These are phyloP conservation scores for Coemansia sp. DNA, from an alignment of 192 early-diverging fungal species.

Conservation along the genomic window DNA sequence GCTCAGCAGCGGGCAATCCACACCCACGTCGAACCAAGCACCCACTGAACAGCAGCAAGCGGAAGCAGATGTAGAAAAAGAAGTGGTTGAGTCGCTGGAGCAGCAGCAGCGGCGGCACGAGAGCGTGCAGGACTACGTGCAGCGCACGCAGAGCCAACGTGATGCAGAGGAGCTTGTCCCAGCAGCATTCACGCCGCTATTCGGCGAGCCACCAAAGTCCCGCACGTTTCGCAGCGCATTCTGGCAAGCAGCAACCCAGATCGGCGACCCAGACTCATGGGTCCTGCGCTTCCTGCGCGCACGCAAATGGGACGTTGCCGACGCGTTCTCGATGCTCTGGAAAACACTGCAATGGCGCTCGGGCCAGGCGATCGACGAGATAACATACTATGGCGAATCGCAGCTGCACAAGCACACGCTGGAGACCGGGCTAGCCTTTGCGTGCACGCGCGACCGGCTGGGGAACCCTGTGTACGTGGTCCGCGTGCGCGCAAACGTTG, in stretches of 20 bases:
- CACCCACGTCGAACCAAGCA: not conserved
- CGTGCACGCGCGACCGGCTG: slow-evolving; percentile 50
- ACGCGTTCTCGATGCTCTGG: slow-evolving; percentile 67
- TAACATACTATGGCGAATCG: slow-evolving; percentile 59
- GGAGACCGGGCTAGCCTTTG: slow-evolving; percentile 54
- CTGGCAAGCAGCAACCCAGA: slow-evolving; percentile 59
- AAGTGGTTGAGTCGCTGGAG: no score
- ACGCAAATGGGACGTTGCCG: slow-evolving; percentile 77
- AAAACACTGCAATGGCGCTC: slow-evolving; percentile 71
- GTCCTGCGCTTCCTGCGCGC: slow-evolving; percentile 81
- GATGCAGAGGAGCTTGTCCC: slow-evolving; percentile 2
- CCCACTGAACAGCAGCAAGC: not conserved
- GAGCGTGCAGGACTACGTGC: slow-evolving; percentile 14
- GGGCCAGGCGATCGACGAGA: slow-evolving; percentile 55
- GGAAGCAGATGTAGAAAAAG: no score
- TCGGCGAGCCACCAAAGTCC: not conserved
- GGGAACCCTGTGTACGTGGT: slow-evolving; percentile 55
- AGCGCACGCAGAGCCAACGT: not conserved
- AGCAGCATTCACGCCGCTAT: slow-evolving; percentile 23
- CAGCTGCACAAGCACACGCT: slow-evolving; percentile 54
- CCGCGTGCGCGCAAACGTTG: slow-evolving; percentile 55
- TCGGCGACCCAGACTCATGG: slow-evolving; percentile 66
- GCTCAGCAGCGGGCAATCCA: slow-evolving; percentile 12
- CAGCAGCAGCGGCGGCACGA: slow-evolving; percentile 4
- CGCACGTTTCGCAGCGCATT: slow-evolving; percentile 56